A percentile compares a stretch with the other conserved stretches of the same genome.
Conservation (phyloP, 768 basidiomycete species). For the Cystofilobasidium ferigula region DNA sequence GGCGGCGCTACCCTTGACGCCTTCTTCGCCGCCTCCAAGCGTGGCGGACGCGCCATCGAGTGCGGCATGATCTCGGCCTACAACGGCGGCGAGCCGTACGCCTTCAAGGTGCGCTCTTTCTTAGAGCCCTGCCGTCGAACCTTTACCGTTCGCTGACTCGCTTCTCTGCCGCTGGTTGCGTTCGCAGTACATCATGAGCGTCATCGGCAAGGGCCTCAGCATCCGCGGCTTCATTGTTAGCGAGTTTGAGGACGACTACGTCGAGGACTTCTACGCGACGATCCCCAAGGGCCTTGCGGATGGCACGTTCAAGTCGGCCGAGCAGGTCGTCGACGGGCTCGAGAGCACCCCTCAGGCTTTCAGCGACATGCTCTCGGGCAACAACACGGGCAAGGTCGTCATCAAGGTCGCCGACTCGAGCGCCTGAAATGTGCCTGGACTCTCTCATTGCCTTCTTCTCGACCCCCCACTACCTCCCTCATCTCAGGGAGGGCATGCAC, state of each 20-base stretch:
- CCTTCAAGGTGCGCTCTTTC: too few relatives aligned
- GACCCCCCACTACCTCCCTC: too few relatives aligned
- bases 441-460: too few relatives aligned
- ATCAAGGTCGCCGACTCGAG: slow-evolving; percentile 28
- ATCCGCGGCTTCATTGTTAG: slow-evolving; percentile 76
- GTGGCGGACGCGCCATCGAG: slow-evolving; percentile 19
- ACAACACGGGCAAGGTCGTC: slow-evolving; percentile 40
- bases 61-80: slow-evolving; percentile 15
- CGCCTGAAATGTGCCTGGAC: too few relatives aligned
- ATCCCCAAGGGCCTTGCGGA: slow-evolving; percentile 42
- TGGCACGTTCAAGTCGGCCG: slow-evolving; percentile 46
- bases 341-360: slow-evolving; percentile 42
- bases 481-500: too few relatives aligned
- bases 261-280: slow-evolving; percentile 42
- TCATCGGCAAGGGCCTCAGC: slow-evolving; percentile 34
- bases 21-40: slow-evolving; percentile 8
- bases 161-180: too few relatives aligned
- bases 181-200: slow-evolving; percentile 21
- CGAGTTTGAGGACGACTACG: slow-evolving; percentile 53
- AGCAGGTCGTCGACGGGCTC: slow-evolving; percentile 45
- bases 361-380: slow-evolving; percentile 38
- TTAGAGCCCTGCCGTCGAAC: too few relatives aligned
- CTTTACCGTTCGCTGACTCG: too few relatives aligned
- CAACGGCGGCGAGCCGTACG: slow-evolving; percentile 11
- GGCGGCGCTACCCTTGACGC: slow-evolving; percentile 34